These are phyloP conservation scores for Xylariaceae sp. DNA, from an alignment of 2,329 filamentous ascomycete genomes.

Conservation along the genomic window DNA sequence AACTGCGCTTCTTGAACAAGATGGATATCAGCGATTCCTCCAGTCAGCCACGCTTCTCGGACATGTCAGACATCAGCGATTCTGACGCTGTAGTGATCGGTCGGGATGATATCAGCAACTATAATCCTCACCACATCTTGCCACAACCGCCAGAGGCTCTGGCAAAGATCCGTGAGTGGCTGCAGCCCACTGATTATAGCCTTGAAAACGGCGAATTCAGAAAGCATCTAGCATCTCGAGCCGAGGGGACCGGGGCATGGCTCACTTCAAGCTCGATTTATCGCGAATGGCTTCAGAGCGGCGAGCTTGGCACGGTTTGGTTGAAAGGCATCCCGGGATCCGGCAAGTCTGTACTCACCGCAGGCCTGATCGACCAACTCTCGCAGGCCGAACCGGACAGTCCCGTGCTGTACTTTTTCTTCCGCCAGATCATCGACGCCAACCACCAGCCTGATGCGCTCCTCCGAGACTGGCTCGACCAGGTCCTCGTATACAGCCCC, in stretches of 20 bases:
- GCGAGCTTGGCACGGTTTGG: constrained; percentile 2
- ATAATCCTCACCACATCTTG: no score
- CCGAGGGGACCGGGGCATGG: constrained; percentile 6
- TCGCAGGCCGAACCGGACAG: constrained; percentile 5
- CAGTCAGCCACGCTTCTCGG: no score
- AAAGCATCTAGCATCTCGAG: no score
- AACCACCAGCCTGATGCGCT: constrained; percentile 25
- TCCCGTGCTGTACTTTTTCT: constrained; percentile 32
- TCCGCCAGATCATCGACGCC: constrained; percentile 29
- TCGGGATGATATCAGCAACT: no score
- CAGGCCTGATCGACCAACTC: constrained; percentile 16
- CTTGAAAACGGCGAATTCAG: no score
- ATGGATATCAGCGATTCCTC: no score
- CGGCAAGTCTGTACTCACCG: constrained; percentile 30
- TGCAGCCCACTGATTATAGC: no score
- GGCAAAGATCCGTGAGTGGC: no score
- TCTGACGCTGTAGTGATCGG: no score
- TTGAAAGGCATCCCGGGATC: constrained; percentile 6
- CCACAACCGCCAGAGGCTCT: no score
- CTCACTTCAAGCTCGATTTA: constrained; percentile 2
- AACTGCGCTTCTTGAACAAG: no score
- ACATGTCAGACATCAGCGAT: no score
- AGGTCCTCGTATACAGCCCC: constrained; percentile 24
- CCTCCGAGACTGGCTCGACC: constrained; percentile 28
- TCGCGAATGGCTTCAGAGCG: constrained; percentile 1